Evolutionary conservation across 2,329 filamentous ascomycete genomes (phyloP), one percentile per base, ranked within the genome.

Genomic region (Pyricularia grisea): DNA sequence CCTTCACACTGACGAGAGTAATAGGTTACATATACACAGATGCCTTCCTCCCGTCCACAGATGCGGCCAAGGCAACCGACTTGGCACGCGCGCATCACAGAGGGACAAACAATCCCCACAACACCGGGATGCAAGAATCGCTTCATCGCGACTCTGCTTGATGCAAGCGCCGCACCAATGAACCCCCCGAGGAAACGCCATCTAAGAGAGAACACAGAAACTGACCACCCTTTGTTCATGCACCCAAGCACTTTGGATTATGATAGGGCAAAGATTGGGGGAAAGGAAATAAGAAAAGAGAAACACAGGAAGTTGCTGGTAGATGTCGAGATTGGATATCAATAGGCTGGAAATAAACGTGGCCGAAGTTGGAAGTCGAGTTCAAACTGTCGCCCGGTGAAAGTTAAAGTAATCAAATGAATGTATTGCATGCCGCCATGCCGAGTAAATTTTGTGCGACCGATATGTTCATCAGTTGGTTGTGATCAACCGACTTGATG

Each of bases 191-290:
- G 23, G 25, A 27, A 61, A 61, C 58, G 58, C 58, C 58, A 61
- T 61, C 58, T 61, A 61, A 27, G 9, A 27, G n/a, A 27, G 58
- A 61, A 61, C n/a, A 61, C 58, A 61, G 58, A 61, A 61, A 61
- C 58, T 61, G 58, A 61, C 58, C 58, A 25, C n/a, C 58, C 58
- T 27, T n/a, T 61, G 23, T 17, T 27, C 31, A 50, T 36, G 65
- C 65, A 67, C 27, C 65, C 65, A 67, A 67, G 65, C 65, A 50
- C 65, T 67, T 67, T 67, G 65, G 65, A 67, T 67, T 42, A 42
- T 66, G 65, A 27, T 2, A 66, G 65, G 27, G 58, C 25, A 67
- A 67, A 50, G 36, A 58, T 20, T 20, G 27, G 4, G 36, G 65
- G 17, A 27, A 42, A 36, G 33, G 33, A 36, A 17, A 67, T 50